A percentile compares a stretch with the other conserved stretches of the same genome.
Evolutionary conservation across 2,329 filamentous ascomycete genomes (phyloP).

Genomic region (Trichoderma sp.): DNA sequence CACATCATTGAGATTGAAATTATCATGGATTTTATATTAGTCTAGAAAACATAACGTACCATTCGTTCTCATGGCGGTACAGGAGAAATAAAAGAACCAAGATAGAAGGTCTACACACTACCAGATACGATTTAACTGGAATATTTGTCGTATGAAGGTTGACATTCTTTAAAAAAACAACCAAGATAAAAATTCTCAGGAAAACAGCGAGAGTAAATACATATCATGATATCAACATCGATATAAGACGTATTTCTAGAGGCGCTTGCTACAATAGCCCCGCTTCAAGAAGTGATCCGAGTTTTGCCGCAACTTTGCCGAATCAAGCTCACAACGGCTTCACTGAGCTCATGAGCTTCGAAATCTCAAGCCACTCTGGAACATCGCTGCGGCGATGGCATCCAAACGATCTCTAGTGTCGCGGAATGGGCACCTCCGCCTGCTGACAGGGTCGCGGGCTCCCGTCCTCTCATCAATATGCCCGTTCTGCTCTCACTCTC

Average conservation of each 20-base stretch:
- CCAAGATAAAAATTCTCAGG: no score
- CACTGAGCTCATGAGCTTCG: conserved; percentile 12
- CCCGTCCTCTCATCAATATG: conserved; percentile 32
- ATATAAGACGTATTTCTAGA: neutral
- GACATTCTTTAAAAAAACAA: no score
- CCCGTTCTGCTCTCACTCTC: conserved; percentile 37
- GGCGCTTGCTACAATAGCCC: neutral
- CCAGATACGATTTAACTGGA: no score
- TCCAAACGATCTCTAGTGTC: conserved; percentile 36
- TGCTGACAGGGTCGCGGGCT: conserved; percentile 29
- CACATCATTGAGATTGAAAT: no score
- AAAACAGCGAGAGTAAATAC: no score
- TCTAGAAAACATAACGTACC: no score
- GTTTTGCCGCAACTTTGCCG: conserved; percentile 28
- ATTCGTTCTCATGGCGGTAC: no score
- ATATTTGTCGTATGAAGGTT: no score
- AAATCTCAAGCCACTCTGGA: neutral
- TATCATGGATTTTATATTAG: no score
- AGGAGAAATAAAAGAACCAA: no score
- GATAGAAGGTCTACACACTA: no score
- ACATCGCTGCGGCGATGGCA: conserved; percentile 33
- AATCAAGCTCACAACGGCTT: conserved; percentile 19
- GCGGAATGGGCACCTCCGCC: conserved; percentile 34
- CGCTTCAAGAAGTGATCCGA: conserved; percentile 12
- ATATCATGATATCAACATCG: neutral